Conservation (phyloP, 2,329 filamentous ascomycete species). For the Fusarium metavorans region DNA sequence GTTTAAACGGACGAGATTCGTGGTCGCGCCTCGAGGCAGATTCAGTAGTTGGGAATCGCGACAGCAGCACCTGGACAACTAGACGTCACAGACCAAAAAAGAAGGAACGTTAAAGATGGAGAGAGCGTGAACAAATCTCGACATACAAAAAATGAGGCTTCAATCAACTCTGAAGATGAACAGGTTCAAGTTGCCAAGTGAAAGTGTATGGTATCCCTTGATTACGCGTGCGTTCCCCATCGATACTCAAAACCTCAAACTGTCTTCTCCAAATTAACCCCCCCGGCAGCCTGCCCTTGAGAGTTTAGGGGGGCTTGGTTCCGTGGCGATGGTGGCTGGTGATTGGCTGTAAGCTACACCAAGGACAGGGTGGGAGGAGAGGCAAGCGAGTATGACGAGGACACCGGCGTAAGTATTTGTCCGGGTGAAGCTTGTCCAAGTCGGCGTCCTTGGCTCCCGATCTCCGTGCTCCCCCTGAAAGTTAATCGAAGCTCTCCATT, state of each 20-base stretch:
- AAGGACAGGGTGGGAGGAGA: neutral
- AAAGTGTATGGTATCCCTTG: conserved; percentile 20
- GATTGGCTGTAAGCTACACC: conserved; percentile 15
- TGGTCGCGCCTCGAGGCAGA: conserved; percentile 18
- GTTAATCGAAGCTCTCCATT: conserved; percentile 16
- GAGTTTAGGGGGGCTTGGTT: conserved; percentile 18
- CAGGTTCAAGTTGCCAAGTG: neutral
- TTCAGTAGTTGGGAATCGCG: conserved; percentile 13
- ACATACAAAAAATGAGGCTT: neutral
- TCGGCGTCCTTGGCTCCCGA: conserved; percentile 14
- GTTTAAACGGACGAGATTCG: conserved; percentile 3
- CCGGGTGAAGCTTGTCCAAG: conserved; percentile 7
- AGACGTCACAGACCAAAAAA: conserved; percentile 12
- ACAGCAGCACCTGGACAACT: conserved; percentile 15
- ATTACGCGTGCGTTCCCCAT: conserved; percentile 33
- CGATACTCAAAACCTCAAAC: conserved; percentile 32
- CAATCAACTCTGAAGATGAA: neutral
- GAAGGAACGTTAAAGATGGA: conserved; percentile 1
- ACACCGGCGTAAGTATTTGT: conserved; percentile 28
- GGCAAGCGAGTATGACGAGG: neutral
- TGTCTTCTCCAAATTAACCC: conserved; percentile 33
- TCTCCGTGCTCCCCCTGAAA: conserved; percentile 10
- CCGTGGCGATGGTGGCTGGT: conserved; percentile 14
- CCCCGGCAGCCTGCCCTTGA: neutral
- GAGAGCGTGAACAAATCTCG: neutral